phyloP scores from a whole-genome alignment of 1,284 basidiomycete genomes.

The Takashimella koratensis region DNA sequence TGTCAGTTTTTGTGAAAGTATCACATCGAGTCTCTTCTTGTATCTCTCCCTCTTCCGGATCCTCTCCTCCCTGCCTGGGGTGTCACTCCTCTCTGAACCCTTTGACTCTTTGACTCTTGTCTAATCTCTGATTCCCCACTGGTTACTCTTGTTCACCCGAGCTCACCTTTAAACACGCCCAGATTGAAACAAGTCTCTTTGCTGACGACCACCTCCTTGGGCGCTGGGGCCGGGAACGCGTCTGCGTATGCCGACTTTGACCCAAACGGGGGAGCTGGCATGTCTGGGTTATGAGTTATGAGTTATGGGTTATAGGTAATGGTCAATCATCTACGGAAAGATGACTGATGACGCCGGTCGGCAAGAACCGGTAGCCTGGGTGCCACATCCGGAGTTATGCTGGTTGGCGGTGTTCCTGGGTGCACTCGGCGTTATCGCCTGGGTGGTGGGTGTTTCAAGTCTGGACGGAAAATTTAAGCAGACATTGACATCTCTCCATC shows the following conservation, averaged over 20 bases:
- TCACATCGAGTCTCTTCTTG: too few relatives aligned
- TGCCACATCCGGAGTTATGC: background rate
- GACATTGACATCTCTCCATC: too few relatives aligned
- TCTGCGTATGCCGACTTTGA: constrained; percentile 48
- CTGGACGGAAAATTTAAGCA: too few relatives aligned
- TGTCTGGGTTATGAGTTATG: constrained; percentile 5
- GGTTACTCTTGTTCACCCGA: constrained; percentile 10
- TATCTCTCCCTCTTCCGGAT: too few relatives aligned
- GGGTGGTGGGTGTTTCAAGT: background rate
- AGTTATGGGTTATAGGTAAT: too few relatives aligned
- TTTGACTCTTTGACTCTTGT: too few relatives aligned
- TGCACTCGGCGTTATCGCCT: background rate
- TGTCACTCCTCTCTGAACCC: too few relatives aligned
- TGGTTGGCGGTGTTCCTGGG: too few relatives aligned
- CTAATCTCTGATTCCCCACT: too few relatives aligned
- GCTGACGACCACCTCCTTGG: constrained; percentile 37
- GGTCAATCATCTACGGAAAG: too few relatives aligned
- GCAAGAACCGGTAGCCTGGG: background rate
- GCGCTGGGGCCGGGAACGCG: constrained; percentile 44
- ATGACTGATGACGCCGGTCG: too few relatives aligned
- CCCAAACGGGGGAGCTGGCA: constrained; percentile 40
- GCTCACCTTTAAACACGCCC: constrained; percentile 73
- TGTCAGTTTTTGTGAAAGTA: constrained; percentile 12
- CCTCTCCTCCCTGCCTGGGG: too few relatives aligned
- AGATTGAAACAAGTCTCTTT: constrained; percentile 67